A percentile compares a stretch with the other conserved stretches of the same genome.
Conservation (phyloP, 805 yeast species). For the Wickerhamiella musiphila region DNA sequence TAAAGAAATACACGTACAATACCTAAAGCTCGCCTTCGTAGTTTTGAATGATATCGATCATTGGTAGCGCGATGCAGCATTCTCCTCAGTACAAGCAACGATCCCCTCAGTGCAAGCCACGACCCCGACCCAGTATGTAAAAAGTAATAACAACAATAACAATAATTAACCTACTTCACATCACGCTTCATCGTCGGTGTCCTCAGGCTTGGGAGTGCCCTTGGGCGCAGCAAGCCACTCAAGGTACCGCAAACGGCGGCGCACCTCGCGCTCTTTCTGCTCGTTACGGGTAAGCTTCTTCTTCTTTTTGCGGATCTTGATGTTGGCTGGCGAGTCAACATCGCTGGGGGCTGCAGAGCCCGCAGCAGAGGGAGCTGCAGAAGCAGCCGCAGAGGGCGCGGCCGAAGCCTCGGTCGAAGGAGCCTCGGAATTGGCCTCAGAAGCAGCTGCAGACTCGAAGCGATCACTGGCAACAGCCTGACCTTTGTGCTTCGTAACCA, state of each 20-base stretch:
- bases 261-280: constrained; percentile 74
- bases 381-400: constrained; percentile 31
- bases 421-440: constrained; percentile 26
- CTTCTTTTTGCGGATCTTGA: constrained; percentile 82
- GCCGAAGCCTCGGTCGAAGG: constrained; percentile 23
- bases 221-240: constrained; percentile 94
- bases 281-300: constrained; percentile 97
- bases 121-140: no score
- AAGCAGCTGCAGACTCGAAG: constrained; percentile 67
- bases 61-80: no score
- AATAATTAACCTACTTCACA: not conserved
- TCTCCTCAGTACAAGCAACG: no score
- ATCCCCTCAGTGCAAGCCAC: no score
- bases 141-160: constrained; percentile 1
- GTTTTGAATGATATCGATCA: no score
- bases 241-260: constrained; percentile 84
- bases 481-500: constrained; percentile 71
- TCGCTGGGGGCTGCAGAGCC: constrained; percentile 25
- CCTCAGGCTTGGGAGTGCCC: constrained; percentile 91
- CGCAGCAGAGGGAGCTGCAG: constrained; percentile 27
- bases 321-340: constrained; percentile 88
- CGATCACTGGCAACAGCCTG: constrained; percentile 57
- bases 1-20: not conserved
- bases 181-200: constrained; percentile 79
- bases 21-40: no score